Evolutionary conservation across 768 basidiomycete genomes (phyloP).

Genomic region (Macrolepiota dolichaula): DNA sequence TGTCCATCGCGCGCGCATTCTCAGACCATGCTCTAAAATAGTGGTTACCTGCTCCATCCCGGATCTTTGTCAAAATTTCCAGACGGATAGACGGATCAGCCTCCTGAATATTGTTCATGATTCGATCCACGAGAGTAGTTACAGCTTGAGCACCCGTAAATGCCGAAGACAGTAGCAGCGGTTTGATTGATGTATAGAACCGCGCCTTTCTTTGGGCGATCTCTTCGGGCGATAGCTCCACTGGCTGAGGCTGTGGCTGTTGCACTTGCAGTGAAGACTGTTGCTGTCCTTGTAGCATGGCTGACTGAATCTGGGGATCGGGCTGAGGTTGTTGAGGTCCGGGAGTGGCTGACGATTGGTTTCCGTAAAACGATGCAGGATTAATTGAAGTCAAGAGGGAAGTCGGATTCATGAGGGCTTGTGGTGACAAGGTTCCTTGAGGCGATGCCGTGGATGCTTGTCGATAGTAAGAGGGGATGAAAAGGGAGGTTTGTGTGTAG

Average conservation of each 20-base stretch:
- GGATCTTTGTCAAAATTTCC: constrained; percentile 76
- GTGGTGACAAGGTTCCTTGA: constrained; percentile 71
- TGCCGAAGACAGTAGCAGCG: constrained; percentile 51
- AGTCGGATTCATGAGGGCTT: constrained; percentile 37
- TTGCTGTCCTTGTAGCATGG: constrained; percentile 13
- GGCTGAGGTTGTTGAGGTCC: constrained; percentile 18
- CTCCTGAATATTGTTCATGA: constrained; percentile 58
- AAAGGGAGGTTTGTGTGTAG: constrained; percentile 13
- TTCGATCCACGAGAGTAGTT: constrained; percentile 49
- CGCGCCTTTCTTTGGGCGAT: constrained; percentile 54
- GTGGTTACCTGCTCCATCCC: constrained; percentile 81
- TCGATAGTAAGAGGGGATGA: constrained; percentile 23
- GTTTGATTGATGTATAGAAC: constrained; percentile 49
- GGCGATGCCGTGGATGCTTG: constrained; percentile 31
- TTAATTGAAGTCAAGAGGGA: constrained; percentile 47
- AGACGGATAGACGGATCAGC: constrained; percentile 63
- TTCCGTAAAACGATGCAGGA: constrained; percentile 30
- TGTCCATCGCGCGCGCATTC: constrained; percentile 69
- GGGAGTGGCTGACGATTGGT: constrained; percentile 14
- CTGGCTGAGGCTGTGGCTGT: constrained; percentile 19
- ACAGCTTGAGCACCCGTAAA: constrained; percentile 75
- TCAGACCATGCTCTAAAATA: constrained; percentile 88
- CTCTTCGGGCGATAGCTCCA: constrained; percentile 29
- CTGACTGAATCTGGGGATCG: constrained; percentile 13
- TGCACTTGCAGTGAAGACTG: constrained; percentile 14